Base-by-base conservation (phyloP, 495 filamentous ascomycete species). In the Aspergillus hancockii region DNA sequence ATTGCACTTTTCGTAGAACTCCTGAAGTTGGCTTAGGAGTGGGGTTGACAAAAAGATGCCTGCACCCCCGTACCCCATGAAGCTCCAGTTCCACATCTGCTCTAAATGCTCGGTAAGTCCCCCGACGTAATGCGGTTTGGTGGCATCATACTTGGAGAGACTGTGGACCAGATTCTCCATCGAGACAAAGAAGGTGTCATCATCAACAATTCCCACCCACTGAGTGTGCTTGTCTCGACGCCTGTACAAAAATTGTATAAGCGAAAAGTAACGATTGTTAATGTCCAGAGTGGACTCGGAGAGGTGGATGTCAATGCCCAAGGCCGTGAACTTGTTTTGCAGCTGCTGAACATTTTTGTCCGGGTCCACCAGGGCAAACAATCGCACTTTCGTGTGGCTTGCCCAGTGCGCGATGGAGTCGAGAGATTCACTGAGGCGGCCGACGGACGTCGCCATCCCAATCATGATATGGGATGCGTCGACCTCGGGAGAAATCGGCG, bases 161-260 rank as follows among this genome's bases (percentile, higher is more conserved):
- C 71, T 77, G 7, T 73, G 55, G 4, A 82, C 68, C 3, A 88
- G 69, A 22, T 70, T 69, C 18, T 61, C 60, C 70, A 86, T 76
- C 31, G 77, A 81, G 0, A 79, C 75, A 70, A 87, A 85, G 65
- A 88, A 88, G 6, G 87, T 89, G 67, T 90, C 87, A 70, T 90
- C 87, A 69, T 90, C 87, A 21, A 89, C 76, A 71, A 83, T 18
- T 75, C 73, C 86, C 82, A 88, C 49, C 75, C 67, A 14, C 79
- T 86, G 4, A 68, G 59, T 19, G 72, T 68, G 10, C 69, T 72
- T n/a, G 72, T 68, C 62, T 23, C 52, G 55, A 19, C 31, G 56
- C 36, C 41, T 63, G 40, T 52, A 55, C 57, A 14, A 66, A 31
- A 53, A 76, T 59, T 4, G 31, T 32, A 32, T 32, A 10, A 32